phyloP scores from a whole-genome alignment of 768 basidiomycete species.

The Lactarius hatsudake region DNA sequence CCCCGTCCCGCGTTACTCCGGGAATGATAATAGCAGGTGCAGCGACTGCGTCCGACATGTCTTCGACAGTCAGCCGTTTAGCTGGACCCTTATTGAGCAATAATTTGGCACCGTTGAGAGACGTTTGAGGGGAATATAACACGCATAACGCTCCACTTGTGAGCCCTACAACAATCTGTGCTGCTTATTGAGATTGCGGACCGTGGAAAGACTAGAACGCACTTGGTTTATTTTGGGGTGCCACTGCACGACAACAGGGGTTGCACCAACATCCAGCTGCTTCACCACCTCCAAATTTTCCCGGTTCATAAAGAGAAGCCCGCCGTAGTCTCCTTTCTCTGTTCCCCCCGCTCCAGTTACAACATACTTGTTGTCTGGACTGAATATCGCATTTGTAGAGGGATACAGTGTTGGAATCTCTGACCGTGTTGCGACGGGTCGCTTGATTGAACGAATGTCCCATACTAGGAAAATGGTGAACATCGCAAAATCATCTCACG shows the following conservation, averaged over 20 bases:
- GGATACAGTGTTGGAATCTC: conserved; percentile 79
- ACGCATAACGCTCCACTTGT: conserved; percentile 87
- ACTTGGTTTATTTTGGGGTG: conserved; percentile 98
- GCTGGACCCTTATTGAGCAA: conserved; percentile 84
- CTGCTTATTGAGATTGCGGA: conserved; percentile 14
- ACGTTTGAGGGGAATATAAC: conserved; percentile 88
- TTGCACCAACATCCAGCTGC: conserved; percentile 64
- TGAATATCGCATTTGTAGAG: conserved; percentile 91
- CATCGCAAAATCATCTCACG: not conserved
- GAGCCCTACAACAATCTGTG: conserved; percentile 81
- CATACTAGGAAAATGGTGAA: conserved; percentile 58
- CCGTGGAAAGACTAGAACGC: conserved; percentile 30
- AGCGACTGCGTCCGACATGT: conserved; percentile 82
- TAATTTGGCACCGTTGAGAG: conserved; percentile 89
- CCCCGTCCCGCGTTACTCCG: conserved; percentile 79
- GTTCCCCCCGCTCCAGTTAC: conserved; percentile 78
- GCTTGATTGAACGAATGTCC: conserved; percentile 90
- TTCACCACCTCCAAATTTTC: conserved; percentile 67
- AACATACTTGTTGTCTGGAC: conserved; percentile 88
- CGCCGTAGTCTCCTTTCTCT: conserved; percentile 65
- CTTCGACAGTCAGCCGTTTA: conserved; percentile 77
- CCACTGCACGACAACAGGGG: conserved; percentile 90
- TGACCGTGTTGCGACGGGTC: conserved; percentile 68
- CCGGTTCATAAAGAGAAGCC: conserved; percentile 70
- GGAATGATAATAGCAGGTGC: conserved; percentile 91